These are phyloP conservation scores for Saccharomyces hybrid DNA, from an alignment of 1,139 yeast genomes.

Conservation along the genomic window DNA sequence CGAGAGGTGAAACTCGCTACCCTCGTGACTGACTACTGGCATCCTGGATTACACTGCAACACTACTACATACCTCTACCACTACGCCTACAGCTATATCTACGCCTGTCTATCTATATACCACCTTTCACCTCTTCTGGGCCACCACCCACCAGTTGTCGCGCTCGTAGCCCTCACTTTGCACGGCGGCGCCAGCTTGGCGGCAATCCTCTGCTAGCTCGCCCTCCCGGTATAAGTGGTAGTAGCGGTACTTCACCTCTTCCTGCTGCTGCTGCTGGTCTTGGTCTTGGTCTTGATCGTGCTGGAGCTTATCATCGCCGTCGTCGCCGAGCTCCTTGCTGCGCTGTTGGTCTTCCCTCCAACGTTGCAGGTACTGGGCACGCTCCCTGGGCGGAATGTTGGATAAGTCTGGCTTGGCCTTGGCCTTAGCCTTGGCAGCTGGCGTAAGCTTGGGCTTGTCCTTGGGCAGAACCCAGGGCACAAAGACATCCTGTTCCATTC, in stretches of 20 bases:
- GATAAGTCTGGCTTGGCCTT: constrained; percentile 24
- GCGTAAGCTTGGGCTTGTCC: constrained; percentile 29
- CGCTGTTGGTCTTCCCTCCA: constrained; percentile 27
- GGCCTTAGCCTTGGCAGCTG: constrained; percentile 10
- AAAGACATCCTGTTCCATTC: constrained; percentile 85
- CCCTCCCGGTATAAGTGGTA: constrained; percentile 83
- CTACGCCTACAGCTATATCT: neutral
- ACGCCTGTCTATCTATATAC: neutral
- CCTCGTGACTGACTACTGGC: constrained; percentile 23
- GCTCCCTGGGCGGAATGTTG: constrained; percentile 22
- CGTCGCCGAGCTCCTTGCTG: constrained; percentile 11
- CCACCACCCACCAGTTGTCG: constrained; percentile 89
- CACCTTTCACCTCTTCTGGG: constrained; percentile 27
- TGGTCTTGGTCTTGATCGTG: constrained; percentile 2
- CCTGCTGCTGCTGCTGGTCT: constrained; percentile 4
- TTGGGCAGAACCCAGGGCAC: constrained; percentile 87
- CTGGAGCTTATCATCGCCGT: constrained; percentile 7
- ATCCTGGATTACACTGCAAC: constrained; percentile 8
- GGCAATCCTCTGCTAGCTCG: constrained; percentile 69
- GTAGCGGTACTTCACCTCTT: constrained; percentile 62
- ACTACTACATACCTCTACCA: neutral
- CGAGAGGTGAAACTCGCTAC: constrained; percentile 27
- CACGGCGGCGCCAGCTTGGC: constrained; percentile 57
- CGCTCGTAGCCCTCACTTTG: constrained; percentile 76
- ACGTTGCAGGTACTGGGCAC: constrained; percentile 23